phyloP scores from a whole-genome alignment of 2,329 filamentous ascomycete genomes.

The Penicillium freii region DNA sequence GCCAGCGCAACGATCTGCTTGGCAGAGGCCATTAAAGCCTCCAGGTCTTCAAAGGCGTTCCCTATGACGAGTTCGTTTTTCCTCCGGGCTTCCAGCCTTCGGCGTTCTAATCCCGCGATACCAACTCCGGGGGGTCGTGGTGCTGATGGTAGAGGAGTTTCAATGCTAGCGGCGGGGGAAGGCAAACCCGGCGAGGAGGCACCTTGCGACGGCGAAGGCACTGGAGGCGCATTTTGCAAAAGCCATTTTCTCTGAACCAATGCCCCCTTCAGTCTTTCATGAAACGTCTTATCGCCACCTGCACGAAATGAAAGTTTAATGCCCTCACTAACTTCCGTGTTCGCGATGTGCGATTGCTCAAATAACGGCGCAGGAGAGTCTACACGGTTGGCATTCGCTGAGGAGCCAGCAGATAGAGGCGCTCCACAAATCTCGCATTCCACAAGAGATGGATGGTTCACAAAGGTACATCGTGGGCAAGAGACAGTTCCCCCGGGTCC shows the following conservation, averaged over 20 bases:
- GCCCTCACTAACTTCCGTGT: conserved; percentile 65
- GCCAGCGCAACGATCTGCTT: conserved; percentile 94
- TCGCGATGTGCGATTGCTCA: conserved; percentile 44
- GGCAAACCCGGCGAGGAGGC: conserved; percentile 32
- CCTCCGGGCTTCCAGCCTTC: conserved; percentile 77
- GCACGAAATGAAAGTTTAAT: conserved; percentile 90
- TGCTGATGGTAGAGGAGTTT: conserved; percentile 25
- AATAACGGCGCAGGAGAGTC: conserved; percentile 78
- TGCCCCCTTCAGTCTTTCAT: conserved; percentile 81
- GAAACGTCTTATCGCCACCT: conserved; percentile 86
- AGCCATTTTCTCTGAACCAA: conserved; percentile 96
- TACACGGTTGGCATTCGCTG: conserved; percentile 49
- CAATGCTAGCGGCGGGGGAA: conserved; percentile 19
- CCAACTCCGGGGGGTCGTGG: conserved; percentile 65
- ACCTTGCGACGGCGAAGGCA: conserved; percentile 61
- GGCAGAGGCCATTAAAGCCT: conserved; percentile 94
- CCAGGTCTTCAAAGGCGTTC: conserved; percentile 90
- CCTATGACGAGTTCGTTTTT: conserved; percentile 94
- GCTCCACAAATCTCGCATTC: conserved; percentile 91
- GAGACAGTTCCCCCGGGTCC: conserved; percentile 29
- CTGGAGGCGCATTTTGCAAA: conserved; percentile 80
- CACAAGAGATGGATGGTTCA: conserved; percentile 82
- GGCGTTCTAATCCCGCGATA: conserved; percentile 86
- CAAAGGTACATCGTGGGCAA: conserved; percentile 89
- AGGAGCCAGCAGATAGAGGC: conserved; percentile 59